Conservation (phyloP, 2,329 filamentous ascomycete genomes). For the Fusarium penzigii region DNA sequence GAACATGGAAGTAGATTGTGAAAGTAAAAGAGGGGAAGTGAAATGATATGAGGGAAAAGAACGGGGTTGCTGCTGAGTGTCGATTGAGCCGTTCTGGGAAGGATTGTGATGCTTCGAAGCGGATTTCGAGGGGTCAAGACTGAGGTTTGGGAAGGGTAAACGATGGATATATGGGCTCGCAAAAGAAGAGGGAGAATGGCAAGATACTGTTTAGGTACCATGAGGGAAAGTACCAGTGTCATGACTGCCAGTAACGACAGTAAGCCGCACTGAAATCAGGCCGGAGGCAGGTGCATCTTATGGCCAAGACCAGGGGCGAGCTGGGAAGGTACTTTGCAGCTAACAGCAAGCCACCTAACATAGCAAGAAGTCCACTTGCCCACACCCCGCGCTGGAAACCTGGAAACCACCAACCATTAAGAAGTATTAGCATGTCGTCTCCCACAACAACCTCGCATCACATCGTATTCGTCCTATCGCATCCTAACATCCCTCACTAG, state of each 20-base stretch:
- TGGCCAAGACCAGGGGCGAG: neutral
- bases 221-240: too few species aligned
- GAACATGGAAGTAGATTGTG: slow-evolving; percentile 13
- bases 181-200: too few species aligned
- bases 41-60: neutral
- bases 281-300: neutral
- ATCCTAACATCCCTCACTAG: neutral
- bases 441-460: slow-evolving; percentile 7
- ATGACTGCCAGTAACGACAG: too few species aligned
- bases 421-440: slow-evolving; percentile 7
- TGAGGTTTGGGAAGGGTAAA: neutral
- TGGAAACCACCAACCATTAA: slow-evolving; percentile 7
- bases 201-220: too few species aligned
- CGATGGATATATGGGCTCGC: too few species aligned
- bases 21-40: slow-evolving; percentile 17
- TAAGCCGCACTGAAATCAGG: neutral
- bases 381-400: slow-evolving; percentile 6
- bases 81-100: neutral
- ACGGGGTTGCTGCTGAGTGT: neutral
- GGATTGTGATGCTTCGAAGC: neutral
- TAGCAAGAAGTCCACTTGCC: slow-evolving; percentile 14
- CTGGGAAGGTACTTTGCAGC: neutral
- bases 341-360: slow-evolving; percentile 15
- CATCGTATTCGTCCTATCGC: slow-evolving; percentile 1
- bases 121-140: neutral